Evolutionary conservation across 2,329 filamentous ascomycete genomes (phyloP).

Genomic region (Erysiphe pulchra): DNA sequence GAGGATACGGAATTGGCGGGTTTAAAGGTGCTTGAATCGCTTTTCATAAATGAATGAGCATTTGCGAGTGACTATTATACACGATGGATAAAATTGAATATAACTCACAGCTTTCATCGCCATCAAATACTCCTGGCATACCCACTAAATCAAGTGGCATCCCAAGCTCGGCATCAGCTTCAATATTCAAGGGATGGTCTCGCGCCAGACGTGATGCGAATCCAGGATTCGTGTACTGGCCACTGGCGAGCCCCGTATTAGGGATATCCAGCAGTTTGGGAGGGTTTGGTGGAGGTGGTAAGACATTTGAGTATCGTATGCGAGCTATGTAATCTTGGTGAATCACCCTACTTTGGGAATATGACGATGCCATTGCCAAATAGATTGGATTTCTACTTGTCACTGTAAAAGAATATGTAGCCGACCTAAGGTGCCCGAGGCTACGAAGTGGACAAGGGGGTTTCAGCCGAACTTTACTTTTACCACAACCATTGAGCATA

Average conservation of each 20-base stretch:
- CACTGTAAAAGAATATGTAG: too few relatives aligned
- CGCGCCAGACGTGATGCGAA: conserved; percentile 75
- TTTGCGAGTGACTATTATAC: conserved; percentile 1
- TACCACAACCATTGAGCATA: too few relatives aligned
- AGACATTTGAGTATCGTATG: conserved; percentile 82
- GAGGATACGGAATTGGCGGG: conserved; percentile 47
- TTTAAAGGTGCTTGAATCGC: conserved; percentile 61
- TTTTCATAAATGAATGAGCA: conserved; percentile 15
- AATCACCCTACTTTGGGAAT: conserved; percentile 22
- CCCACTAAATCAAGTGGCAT: conserved; percentile 94
- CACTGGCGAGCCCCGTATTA: conserved; percentile 65
- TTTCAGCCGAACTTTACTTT: too few relatives aligned
- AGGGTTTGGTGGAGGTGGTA: conserved; percentile 79
- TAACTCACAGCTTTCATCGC: conserved; percentile 66
- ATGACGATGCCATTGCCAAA: conserved; percentile 9
- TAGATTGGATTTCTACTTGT: too few relatives aligned
- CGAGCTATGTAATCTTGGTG: conserved; percentile 96
- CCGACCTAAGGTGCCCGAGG: too few relatives aligned
- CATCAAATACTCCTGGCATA: conserved; percentile 83
- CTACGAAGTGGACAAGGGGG: too few relatives aligned
- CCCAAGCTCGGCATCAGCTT: conserved; percentile 88
- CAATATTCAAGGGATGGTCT: conserved; percentile 85
- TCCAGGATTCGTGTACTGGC: conserved; percentile 69
- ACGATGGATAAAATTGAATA: conserved; percentile 2
- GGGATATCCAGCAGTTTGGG: conserved; percentile 95